Conservation (phyloP, 2,329 filamentous ascomycete genomes). For the Alternaria panax region DNA sequence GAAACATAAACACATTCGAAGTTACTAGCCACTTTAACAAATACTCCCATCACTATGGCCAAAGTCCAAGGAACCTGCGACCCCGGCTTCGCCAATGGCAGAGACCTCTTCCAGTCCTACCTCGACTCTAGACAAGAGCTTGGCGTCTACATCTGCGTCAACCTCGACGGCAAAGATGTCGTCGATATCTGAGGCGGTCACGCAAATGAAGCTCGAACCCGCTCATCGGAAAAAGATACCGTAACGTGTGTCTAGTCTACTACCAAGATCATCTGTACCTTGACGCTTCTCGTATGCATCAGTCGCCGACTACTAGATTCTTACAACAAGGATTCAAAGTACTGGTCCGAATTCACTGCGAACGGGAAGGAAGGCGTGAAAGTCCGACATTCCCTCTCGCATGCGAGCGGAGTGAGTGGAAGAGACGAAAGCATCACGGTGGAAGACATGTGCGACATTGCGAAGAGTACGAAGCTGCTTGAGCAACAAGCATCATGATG, state of each 20-base stretch:
- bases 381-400: conserved; percentile 25
- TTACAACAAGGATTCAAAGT: conserved; percentile 24
- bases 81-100: conserved; percentile 20
- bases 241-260: conserved; percentile 28
- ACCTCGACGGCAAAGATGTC: conserved; percentile 25
- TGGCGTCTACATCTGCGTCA: conserved; percentile 27
- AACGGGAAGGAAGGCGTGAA: conserved; percentile 25
- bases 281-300: conserved; percentile 23
- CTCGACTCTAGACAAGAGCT: conserved; percentile 22
- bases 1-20: not conserved
- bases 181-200: conserved; percentile 31
- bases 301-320: conserved; percentile 23
- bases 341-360: conserved; percentile 31
- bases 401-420: conserved; percentile 24
- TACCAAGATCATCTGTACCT: conserved; percentile 22
- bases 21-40: not conserved
- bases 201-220: conserved; percentile 14
- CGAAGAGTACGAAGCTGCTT: conserved; percentile 16
- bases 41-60: not conserved
- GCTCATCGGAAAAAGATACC: conserved; percentile 24
- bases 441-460: conserved; percentile 15
- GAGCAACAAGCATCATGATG: conserved; percentile 25
- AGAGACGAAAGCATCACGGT: conserved; percentile 14
- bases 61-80: conserved; percentile 24
- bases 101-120: conserved; percentile 17